Base-by-base conservation (phyloP, 306 rosid species). In the Lathyrus tuberosus region DNA sequence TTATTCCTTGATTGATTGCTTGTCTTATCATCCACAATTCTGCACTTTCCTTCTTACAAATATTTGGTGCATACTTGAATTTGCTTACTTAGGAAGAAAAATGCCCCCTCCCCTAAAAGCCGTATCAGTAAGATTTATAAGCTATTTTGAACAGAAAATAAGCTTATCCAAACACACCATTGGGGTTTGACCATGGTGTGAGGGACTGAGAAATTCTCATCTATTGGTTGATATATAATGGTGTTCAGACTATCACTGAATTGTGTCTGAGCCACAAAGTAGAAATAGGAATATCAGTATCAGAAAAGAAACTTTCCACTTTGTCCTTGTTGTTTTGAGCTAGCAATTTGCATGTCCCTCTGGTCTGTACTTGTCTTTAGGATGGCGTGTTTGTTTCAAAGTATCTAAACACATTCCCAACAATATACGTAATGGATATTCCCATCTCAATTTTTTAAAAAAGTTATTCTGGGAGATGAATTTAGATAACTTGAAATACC, bases 1-100 rank as follows among this genome's bases (percentile, higher is more conserved):
- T 48, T 63, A 30, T 63, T 37, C n/a, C 48, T 67, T 59, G 49
- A 28, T 64, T 62, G 58, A 17, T 59, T 66, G 77, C 33, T 42
- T 75, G 47, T 57, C 62, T 52, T 71, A 37, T 46, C 58, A 58
- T 26, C 14, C 30, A 2, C 6, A 10, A 20, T 20, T 61, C 48
- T 51, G 28, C 38, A 13, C 42, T 16, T 10, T 52, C 16, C 40
- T 53, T 73, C 11, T 49, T 68, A 4, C 20, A 72, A 54, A 48
- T 63, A 73, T 62, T 26, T 28, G 14, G 58, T 43, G 56, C 67
- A 31, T 31, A 41, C 17, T 66, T 56, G 58, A 42, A 31, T 54
- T 56, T 56, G 16, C 65, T 54, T 53, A 15, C 12, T 37, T 69
- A 12, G 11, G 48, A 8, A 7, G 54, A 53, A 52, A 52, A 38